Evolutionary conservation across 257 asterid genomes (phyloP).

Genomic region (Cordia subcordata): DNA sequence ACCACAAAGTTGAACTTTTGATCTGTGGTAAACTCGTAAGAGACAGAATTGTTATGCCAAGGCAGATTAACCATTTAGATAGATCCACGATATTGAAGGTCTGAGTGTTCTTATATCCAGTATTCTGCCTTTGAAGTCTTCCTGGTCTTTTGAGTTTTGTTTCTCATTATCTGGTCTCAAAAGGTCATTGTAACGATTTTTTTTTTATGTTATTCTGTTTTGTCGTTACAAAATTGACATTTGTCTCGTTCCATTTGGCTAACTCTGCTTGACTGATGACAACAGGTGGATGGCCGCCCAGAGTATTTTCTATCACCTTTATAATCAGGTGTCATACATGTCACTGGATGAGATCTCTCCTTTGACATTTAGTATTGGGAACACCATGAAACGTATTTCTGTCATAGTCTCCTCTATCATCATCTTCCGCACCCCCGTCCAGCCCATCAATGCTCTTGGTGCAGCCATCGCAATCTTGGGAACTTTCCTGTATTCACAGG

Average conservation of each 20-base stretch:
- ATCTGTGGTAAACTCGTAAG: too few relatives aligned
- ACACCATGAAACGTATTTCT: constrained; percentile 16
- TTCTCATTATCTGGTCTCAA: too few relatives aligned
- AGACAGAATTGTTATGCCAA: too few relatives aligned
- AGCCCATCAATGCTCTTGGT: constrained; percentile 14
- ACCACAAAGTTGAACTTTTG: too few relatives aligned
- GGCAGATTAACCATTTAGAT: too few relatives aligned
- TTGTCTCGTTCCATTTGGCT: background rate
- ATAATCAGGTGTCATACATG: constrained; percentile 16
- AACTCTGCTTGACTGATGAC: background rate
- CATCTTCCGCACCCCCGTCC: constrained; percentile 13
- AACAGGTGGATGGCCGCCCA: constrained; percentile 15
- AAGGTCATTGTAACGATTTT: too few relatives aligned
- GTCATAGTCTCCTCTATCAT: constrained; percentile 13
- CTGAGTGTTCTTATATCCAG: too few relatives aligned
- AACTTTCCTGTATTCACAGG: constrained; percentile 16
- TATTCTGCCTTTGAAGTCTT: too few relatives aligned
- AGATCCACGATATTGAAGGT: too few relatives aligned
- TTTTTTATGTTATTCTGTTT: too few relatives aligned
- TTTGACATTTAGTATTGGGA: constrained; percentile 10
- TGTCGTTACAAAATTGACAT: too few relatives aligned
- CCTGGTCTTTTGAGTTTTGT: too few relatives aligned
- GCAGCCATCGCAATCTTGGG: constrained; percentile 14
- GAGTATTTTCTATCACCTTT: constrained; percentile 15
- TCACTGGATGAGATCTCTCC: constrained; percentile 15